phyloP scores from a whole-genome alignment of 805 yeast genomes.

The Ogataea kodamae region DNA sequence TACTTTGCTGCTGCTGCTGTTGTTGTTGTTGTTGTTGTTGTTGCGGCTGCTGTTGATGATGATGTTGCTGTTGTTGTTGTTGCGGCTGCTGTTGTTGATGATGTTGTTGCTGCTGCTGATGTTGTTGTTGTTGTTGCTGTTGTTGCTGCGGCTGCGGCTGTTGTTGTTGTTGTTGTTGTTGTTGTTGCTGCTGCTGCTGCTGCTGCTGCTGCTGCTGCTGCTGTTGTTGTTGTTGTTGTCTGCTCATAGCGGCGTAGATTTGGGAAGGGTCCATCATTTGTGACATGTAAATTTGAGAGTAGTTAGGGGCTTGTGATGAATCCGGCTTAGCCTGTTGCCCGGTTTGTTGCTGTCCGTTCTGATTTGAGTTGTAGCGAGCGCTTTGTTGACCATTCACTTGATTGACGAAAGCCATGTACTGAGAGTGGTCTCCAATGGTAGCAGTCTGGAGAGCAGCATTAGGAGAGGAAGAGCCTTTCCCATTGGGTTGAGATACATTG shows the following conservation, averaged over 20 bases:
- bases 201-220: conserved; percentile 18
- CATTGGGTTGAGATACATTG: conserved; percentile 7
- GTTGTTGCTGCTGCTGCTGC: conserved; percentile 20
- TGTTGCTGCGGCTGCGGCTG: conserved; percentile 14
- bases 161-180: conserved; percentile 13
- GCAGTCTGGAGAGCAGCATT: conserved; percentile 22
- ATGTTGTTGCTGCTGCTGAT: conserved; percentile 16
- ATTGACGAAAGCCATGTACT: conserved; percentile 21
- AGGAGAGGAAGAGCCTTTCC: conserved; percentile 22
- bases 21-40: conserved; percentile 19
- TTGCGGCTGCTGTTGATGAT: conserved; percentile 18
- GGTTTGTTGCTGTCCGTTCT: conserved; percentile 16
- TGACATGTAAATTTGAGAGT: conserved; percentile 20
- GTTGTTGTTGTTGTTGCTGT: conserved; percentile 17
- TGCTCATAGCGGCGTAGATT: conserved; percentile 22
- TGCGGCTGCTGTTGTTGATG: conserved; percentile 21
- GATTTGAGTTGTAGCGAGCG: conserved; percentile 18
- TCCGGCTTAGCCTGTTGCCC: conserved; percentile 17
- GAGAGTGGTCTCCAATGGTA: conserved; percentile 19
- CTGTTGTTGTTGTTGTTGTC: conserved; percentile 20
- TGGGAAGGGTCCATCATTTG: conserved; percentile 25
- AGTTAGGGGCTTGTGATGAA: conserved; percentile 19
- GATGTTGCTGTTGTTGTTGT: conserved; percentile 18
- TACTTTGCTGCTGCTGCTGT: conserved; percentile 14
- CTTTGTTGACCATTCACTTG: conserved; percentile 23